phyloP scores from a whole-genome alignment of 768 basidiomycete genomes.

The Pleurotus djamor region DNA sequence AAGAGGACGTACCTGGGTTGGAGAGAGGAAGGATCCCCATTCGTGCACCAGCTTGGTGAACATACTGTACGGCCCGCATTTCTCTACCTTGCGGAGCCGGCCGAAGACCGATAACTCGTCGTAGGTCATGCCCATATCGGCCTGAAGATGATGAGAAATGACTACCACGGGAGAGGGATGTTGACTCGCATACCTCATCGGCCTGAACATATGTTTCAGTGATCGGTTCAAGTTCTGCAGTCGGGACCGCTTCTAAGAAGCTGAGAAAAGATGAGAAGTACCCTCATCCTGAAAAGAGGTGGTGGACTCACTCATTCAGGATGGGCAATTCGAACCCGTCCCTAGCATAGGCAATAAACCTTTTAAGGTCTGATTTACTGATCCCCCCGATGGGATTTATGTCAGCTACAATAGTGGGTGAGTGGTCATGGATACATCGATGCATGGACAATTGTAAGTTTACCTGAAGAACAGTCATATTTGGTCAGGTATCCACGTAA shows the following conservation, averaged over 20 bases:
- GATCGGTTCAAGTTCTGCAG: constrained; percentile 95
- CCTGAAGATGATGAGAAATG: constrained; percentile 39
- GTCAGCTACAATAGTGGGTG: constrained; percentile 57
- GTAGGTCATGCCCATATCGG: constrained; percentile 99
- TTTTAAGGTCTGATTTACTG: constrained; percentile 96
- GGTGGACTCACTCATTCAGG: constrained; percentile 56
- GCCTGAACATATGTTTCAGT: constrained; percentile 93
- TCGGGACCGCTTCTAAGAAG: constrained; percentile 89
- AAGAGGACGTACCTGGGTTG: constrained; percentile 57
- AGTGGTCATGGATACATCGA: not conserved
- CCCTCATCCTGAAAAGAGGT: constrained; percentile 2
- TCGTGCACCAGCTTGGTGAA: constrained; percentile 94
- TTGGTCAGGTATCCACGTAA: constrained; percentile 96
- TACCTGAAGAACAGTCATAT: constrained; percentile 93
- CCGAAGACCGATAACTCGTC: constrained; percentile 95
- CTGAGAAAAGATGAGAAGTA: constrained; percentile 33
- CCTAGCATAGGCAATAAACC: constrained; percentile 86
- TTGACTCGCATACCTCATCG: constrained; percentile 71
- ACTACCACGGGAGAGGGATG: not conserved
- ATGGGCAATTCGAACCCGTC: constrained; percentile 83
- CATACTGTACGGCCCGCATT: constrained; percentile 97
- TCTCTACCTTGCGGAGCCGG: constrained; percentile 91
- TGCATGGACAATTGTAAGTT: constrained; percentile 7
- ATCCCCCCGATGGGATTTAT: constrained; percentile 98
- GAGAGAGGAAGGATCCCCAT: constrained; percentile 88